Evolutionary conservation across 257 asterid genomes (phyloP), one percentile per base, ranked within the genome.

Genomic region (Nicotiana tabacum): DNA sequence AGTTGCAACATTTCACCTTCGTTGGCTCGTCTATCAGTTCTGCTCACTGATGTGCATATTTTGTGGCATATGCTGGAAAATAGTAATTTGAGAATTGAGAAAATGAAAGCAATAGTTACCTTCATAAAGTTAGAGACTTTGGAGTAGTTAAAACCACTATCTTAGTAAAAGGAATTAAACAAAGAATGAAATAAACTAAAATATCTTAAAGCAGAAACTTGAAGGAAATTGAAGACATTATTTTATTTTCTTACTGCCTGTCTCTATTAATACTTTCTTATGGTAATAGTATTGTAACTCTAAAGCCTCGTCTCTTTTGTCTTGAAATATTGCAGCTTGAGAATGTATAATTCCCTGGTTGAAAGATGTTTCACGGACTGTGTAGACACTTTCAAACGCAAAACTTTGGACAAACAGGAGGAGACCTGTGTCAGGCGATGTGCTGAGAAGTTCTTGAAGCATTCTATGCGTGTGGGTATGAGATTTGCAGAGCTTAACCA

Each of bases 391-490:
- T 93, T 95, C 74, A 85, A 93, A 15, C 93, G 98, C 82, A 95
- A 93, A 83, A 81, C 93, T 46, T 91, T 95, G 2, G 98, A 95
- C 82, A 95, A 93, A 85, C 98, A 95, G 83, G 98, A 93, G 85
- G 98, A 95, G 89, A 92, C 98, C 18, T 93, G 98, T 58, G 94
- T 95, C 2, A 96, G 98, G 9, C 91, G 98, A 80, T 93, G 98
- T 91, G 97, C 98, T 2, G 98, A 95, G 94, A 95, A 95, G 92
- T 95, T 92, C 90, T 66, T 95, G 89, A 93, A 92, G 92, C 98
- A 95, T 82, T 95, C 98, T 0, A 93, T 95, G 98, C 97, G 98
- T 24, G 98, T 95, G 5, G 98, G 98, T 58, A 69, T 93, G 95
- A 88, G 98, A 85, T 93, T 95, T 82, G 96, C 96, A 0, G 98